Base-by-base conservation (phyloP, 306 rosid species). In the Prunus davidiana region DNA sequence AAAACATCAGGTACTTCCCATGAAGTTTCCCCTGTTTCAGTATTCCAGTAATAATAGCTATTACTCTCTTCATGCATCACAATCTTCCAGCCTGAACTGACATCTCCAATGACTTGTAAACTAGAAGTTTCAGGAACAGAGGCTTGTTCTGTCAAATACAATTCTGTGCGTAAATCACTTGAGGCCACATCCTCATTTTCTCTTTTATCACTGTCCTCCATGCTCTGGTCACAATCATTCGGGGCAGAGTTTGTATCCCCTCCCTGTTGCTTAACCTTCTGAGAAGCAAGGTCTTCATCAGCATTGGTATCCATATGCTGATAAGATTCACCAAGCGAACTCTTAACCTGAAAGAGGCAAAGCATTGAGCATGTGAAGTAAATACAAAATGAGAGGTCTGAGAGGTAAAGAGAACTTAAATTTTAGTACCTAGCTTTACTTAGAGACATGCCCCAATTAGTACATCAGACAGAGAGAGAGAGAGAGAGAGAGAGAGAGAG, bases 31-130 rank as follows among this genome's bases (percentile, higher is more conserved):
- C 99, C 99, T 18, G 98, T 92, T 82, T 80, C 92, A 72, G 82
- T 81, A 76, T 96, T 96, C 99, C 99, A 96, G 88, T 96, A 96
- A 83, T 91, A 96, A 77, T 85, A 92, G 57, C 76, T 85, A 67
- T 86, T 87, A 82, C 93, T 92, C 85, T 91, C 99, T 78, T 92
- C 98, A 57, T 96, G 99, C 96, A 91, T 83, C 75, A 96, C 98
- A 73, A 91, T 87, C 89, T 90, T 90, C 99, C 99, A 96, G 64
- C 93, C 93, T 47, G 86, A 81, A 84, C 83, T 76, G 75, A 75
- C 88, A 81, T 88, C 98, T 73, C 86, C 85, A 30, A 73, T 50
- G 58, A 45, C 83, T 83, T 12, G 87, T 76, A 62, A 85, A 70
- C 86, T 76, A 63, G 82, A 83, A 24, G 78, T 43, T 75, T 73